A percentile compares a stretch with the other conserved stretches of the same genome.
Evolutionary conservation across 495 filamentous ascomycete species (phyloP).

Genomic region (Durotheca rogersii): DNA sequence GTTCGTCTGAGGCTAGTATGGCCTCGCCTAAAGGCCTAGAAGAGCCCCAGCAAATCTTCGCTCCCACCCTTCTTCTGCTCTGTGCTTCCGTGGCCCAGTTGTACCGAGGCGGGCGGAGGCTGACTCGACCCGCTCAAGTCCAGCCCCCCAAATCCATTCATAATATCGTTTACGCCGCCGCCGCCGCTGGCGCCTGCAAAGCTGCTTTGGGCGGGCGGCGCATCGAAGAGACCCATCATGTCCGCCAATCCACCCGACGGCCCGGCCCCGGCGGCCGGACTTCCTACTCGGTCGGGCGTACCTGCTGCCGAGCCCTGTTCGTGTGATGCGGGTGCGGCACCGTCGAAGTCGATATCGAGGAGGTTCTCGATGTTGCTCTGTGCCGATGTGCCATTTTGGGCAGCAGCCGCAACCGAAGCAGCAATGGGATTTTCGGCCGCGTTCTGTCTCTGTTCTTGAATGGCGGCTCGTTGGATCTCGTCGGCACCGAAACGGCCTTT

Average conservation of each 20-base stretch:
- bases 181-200: conserved; percentile 27
- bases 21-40: conserved; percentile 67
- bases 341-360: conserved; percentile 97
- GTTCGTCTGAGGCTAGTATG: neutral
- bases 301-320: conserved; percentile 71
- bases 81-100: conserved; percentile 42
- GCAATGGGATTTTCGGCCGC: conserved; percentile 92
- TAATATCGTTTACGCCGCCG: conserved; percentile 59
- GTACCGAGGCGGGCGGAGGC: conserved; percentile 55
- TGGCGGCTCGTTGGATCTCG: conserved; percentile 91
- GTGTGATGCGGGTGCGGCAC: conserved; percentile 83
- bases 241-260: conserved; percentile 72
- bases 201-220: conserved; percentile 41
- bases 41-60: conserved; percentile 88
- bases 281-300: conserved; percentile 77
- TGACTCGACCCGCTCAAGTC: conserved; percentile 66
- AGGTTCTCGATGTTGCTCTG: conserved; percentile 91
- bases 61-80: conserved; percentile 59
- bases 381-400: conserved; percentile 55
- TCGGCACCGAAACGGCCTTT: conserved; percentile 92
- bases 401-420: conserved; percentile 72
- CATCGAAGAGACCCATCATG: conserved; percentile 81
- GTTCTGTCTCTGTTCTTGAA: conserved; percentile 92
- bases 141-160: conserved; percentile 82
- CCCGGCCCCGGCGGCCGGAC: conserved; percentile 52